Base-by-base conservation (phyloP, 2,329 filamentous ascomycete genomes). In the Talaromyces sp. region DNA sequence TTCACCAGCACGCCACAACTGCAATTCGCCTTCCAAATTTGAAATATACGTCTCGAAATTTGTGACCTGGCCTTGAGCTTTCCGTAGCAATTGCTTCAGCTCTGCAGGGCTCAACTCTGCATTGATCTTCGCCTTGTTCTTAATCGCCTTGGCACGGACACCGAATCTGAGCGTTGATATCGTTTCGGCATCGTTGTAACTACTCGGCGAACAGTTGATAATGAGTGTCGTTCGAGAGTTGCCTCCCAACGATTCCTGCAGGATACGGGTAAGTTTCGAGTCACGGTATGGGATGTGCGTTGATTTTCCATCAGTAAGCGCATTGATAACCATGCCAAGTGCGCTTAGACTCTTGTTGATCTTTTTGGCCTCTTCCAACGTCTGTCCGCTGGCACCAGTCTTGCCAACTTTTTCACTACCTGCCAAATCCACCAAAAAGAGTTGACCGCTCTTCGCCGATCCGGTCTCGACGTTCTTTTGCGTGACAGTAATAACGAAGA, bases 91-190 rank as follows among this genome's bases (percentile, higher is more conserved):
- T 52, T 86, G 82, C 77, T 97, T 99, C 80, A 99, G 85, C 75
- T 99, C 94, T 11, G 91, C 86, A 46, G 94, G 94, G 69, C 93
- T 97, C 67, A 99, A 84, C 75, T 99, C 94, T 46, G 93, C 92
- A 72, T 99, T 99, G 83, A 99, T 89, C 87, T 97, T 99, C 75
- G 94, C 94, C 82, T 97, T 97, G 81, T 97, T 97, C 87, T 97
- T 97, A 80, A 99, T 99, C 0, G 91, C 89, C 80, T 99, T 99
- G 59, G 94, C 94, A 72, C 94, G 83, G 76, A 94, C 95, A 79
- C 94, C 94, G 71, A 97, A 99, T 46, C 92, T 85, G 61, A 99
- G 78, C 0, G 94, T 99, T 64, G 91, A 88, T 51, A 97, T 78
- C 0, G 94, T 97, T 78, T 99, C 94, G 56, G 87, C 85, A 77